phyloP scores from a whole-genome alignment of 2,329 filamentous ascomycete genomes.

The Claviceps humidiphila region DNA sequence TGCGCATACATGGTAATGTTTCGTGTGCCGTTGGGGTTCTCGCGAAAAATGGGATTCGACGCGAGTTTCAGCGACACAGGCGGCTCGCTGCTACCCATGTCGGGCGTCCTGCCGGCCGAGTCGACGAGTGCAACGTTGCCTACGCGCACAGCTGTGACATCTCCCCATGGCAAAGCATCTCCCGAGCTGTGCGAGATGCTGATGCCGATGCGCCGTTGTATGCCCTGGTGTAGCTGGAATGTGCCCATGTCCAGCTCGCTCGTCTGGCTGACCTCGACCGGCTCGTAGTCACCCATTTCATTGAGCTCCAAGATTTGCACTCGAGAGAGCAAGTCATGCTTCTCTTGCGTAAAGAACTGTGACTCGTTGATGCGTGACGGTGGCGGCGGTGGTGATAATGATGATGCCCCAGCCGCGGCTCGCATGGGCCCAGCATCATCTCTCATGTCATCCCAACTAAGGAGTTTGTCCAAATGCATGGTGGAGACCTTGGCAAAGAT shows the following conservation, averaged over 20 bases:
- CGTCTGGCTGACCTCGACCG: constrained; percentile 83
- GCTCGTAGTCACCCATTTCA: constrained; percentile 79
- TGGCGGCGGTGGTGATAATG: not conserved
- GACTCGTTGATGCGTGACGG: constrained; percentile 67
- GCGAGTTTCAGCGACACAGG: constrained; percentile 69
- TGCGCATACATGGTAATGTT: constrained; percentile 80
- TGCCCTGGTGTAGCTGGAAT: constrained; percentile 87
- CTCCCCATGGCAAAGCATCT: constrained; percentile 77
- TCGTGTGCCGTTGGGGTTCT: constrained; percentile 80
- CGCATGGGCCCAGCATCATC: constrained; percentile 62
- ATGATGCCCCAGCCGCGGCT: constrained; percentile 32
- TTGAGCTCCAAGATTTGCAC: constrained; percentile 85
- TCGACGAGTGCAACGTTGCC: constrained; percentile 76
- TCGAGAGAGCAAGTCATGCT: constrained; percentile 81
- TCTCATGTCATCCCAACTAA: constrained; percentile 98
- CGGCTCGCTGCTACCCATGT: constrained; percentile 56
- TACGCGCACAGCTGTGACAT: constrained; percentile 63
- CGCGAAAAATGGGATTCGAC: constrained; percentile 63
- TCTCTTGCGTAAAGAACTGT: constrained; percentile 86
- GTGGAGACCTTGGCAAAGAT: constrained; percentile 83
- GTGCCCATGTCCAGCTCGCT: constrained; percentile 76
- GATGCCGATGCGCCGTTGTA: constrained; percentile 78
- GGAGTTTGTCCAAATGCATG: constrained; percentile 92
- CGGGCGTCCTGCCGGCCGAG: constrained; percentile 69
- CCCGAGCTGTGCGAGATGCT: constrained; percentile 86